Evolutionary conservation across 345 rosid species (phyloP).

Genomic region (Salix viminalis): DNA sequence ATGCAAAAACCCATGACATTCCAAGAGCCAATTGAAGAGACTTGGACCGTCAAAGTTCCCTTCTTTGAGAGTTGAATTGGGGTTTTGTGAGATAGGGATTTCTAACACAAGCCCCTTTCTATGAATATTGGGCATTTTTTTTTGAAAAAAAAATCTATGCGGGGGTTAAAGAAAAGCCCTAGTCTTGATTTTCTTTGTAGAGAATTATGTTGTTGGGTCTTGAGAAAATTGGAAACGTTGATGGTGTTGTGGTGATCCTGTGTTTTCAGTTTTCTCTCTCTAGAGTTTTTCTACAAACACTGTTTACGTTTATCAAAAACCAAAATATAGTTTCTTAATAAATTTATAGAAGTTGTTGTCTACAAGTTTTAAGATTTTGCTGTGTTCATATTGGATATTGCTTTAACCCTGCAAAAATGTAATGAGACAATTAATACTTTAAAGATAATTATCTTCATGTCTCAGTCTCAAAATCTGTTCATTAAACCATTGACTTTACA

Average conservation of each 20-base stretch:
- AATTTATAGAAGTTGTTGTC: no score
- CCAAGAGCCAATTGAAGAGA: slow-evolving; percentile 56
- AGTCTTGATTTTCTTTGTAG: not conserved
- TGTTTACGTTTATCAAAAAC: no score
- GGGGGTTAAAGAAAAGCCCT: not conserved
- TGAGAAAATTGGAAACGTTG: not conserved
- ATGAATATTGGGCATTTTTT: not conserved
- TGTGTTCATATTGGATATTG: no score
- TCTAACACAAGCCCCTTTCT: not conserved
- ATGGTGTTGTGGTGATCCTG: not conserved
- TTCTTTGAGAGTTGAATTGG: slow-evolving; percentile 26
- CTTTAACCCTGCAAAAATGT: no score
- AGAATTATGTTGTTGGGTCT: not conserved
- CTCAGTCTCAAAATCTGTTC: no score
- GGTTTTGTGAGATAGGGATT: slow-evolving; percentile 21
- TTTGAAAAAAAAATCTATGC: not conserved
- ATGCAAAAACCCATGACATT: slow-evolving; percentile 79
- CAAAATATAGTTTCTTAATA: no score
- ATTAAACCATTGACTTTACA: no score
- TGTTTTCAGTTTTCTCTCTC: no score
- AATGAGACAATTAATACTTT: no score
- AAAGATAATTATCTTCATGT: no score
- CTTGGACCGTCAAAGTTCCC: slow-evolving; percentile 18
- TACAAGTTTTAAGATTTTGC: no score
- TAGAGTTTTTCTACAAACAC: no score